phyloP scores from a whole-genome alignment of 306 rosid genomes.

The Boehmeria nivea region DNA sequence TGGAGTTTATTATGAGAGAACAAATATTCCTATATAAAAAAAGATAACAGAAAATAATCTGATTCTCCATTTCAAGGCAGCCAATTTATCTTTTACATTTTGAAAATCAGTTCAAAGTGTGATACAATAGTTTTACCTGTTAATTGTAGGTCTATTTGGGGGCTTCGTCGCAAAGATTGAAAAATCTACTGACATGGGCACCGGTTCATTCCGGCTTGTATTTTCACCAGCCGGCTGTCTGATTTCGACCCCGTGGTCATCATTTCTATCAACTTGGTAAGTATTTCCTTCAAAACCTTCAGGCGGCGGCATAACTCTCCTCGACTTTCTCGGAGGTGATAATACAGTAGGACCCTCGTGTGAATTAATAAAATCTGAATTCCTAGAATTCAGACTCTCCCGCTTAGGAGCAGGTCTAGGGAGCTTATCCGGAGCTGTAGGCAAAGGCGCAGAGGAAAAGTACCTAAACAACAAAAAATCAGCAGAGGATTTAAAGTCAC shows the following conservation, averaged over 20 bases:
- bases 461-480: constrained; percentile 44
- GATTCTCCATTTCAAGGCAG: too few relatives aligned
- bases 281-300: constrained; percentile 67
- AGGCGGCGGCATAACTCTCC: constrained; percentile 90
- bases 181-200: constrained; percentile 79
- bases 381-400: constrained; percentile 36
- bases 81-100: too few relatives aligned
- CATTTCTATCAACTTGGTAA: constrained; percentile 42
- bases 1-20: too few relatives aligned
- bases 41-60: too few relatives aligned
- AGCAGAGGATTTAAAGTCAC: neutral
- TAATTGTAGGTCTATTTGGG: constrained; percentile 91
- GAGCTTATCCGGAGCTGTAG: constrained; percentile 78
- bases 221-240: constrained; percentile 53
- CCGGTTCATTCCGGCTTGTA: constrained; percentile 58
- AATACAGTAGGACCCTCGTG: constrained; percentile 79
- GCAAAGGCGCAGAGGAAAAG: constrained; percentile 73
- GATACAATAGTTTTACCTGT: constrained; percentile 59
- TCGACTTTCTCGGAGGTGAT: constrained; percentile 90
- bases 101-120: too few relatives aligned
- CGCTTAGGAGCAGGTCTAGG: constrained; percentile 93
- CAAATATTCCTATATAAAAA: too few relatives aligned
- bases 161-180: constrained; percentile 84
- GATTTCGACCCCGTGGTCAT: constrained; percentile 41
- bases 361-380: constrained; percentile 43